Percentiles rank a stretch among this genome's conserved stretches.
phyloP scores from a whole-genome alignment of 139 green algal species.

The Chlorella sp. region DNA sequence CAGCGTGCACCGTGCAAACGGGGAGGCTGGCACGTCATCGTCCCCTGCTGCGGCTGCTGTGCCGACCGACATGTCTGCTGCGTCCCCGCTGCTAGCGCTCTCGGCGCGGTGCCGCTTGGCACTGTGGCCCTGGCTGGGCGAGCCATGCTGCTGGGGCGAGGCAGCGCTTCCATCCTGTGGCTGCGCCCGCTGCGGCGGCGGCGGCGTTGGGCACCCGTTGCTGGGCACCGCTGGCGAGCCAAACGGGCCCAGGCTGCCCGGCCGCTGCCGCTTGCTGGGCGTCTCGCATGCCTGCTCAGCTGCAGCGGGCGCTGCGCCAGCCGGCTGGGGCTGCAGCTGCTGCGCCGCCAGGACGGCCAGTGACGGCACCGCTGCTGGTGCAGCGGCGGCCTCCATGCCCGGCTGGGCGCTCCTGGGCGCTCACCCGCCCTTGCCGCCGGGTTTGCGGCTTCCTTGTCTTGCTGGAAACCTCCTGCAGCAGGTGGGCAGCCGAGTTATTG shows the following conservation, averaged over 20 bases:
- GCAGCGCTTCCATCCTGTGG: neutral
- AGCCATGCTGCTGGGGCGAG: neutral
- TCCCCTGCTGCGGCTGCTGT: neutral
- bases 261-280: neutral
- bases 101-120: constrained; percentile 16
- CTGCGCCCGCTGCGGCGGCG: neutral
- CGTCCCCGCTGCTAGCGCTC: neutral
- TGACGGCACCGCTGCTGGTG: too few species aligned
- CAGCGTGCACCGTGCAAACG: neutral
- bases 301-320: neutral
- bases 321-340: too few species aligned
- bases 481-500: too few species aligned
- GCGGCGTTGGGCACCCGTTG: neutral
- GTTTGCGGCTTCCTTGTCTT: too few species aligned
- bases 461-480: too few species aligned
- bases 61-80: neutral
- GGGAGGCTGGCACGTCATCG: neutral
- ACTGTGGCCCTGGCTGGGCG: neutral
- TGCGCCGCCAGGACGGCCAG: too few species aligned
- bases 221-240: neutral
- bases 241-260: neutral
- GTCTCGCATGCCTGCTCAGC: neutral
- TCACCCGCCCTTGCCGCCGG: too few species aligned
- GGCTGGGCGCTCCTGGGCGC: too few species aligned
- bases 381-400: too few species aligned